Base-by-base conservation (phyloP, 495 filamentous ascomycete genomes). In the Neurospora sp. region DNA sequence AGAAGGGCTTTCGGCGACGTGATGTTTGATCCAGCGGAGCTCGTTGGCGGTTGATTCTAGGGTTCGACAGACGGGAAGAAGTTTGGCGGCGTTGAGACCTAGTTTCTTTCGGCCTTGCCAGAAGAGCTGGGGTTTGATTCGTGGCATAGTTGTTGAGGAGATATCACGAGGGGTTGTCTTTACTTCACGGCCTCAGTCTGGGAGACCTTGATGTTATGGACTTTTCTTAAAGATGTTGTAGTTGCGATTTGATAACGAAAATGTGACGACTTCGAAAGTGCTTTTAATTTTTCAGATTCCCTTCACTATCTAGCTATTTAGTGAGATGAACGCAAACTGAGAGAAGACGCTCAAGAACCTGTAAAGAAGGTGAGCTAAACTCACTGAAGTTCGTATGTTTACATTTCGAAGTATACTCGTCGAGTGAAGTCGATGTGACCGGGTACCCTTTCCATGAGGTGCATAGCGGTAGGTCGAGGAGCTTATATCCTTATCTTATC, bases 21-120 rank as follows among this genome's bases (percentile, higher is more conserved):
- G 88, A 76, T 94, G 89, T 27, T 84, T 83, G 18, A 99, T 88
- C 96, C 96, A 99, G 35, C 93, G 91, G 8, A 98, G 86, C 81
- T 99, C 96, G 78, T 91, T 91, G 20, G 80, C 83, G 4, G 93
- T 92, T 12, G 90, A 91, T 16, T 73, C 74, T 8, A 96, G 80
- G 54, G 89, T 85, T 39, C 94, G 89, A 73, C 92, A 94, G 74
- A 88, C 84, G 18, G 85, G 88, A 3, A 98, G 88, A 3, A 98
- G 87, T 1, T 86, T 75, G 10, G 91, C 86, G 0, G 96, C 87
- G 44, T 91, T 82, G 0, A 87, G 85, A 41, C 89, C 85, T 71
- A 88, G 84, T 0, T 75, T 75, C 38, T 82, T 79, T 23, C 82
- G 81, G 66, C 93, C 92, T 44, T 79, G 80, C 72, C 85, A 83